phyloP scores from a whole-genome alignment of 805 yeast species.

The Suhomyces emberorum region DNA sequence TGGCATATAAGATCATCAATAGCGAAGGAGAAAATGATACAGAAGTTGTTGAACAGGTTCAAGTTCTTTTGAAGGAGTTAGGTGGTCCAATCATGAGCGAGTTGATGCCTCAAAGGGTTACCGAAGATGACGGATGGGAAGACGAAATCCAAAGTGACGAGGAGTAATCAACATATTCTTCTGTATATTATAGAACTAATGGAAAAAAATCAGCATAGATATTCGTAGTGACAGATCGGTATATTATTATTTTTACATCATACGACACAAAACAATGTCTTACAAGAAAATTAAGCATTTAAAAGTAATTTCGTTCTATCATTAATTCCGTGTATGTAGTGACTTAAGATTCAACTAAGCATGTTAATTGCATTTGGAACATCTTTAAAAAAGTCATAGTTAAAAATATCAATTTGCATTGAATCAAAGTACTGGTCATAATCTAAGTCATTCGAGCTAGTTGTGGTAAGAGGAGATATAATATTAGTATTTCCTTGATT shows the following conservation, averaged over 20 bases:
- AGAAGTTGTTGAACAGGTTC: conserved; percentile 57
- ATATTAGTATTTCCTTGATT: no score
- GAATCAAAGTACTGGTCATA: conserved; percentile 24
- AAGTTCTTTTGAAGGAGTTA: conserved; percentile 46
- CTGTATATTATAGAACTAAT: no score
- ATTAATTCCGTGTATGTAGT: neutral
- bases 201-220: no score
- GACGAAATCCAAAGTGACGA: conserved; percentile 36
- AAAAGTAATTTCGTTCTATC: no score
- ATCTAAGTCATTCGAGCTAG: conserved; percentile 4
- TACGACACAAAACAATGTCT: no score
- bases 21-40: conserved; percentile 48
- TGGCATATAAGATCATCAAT: conserved; percentile 42
- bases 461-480: conserved; percentile 3
- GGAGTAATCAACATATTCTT: conserved; percentile 1
- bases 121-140: conserved; percentile 51
- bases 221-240: no score
- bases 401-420: conserved; percentile 26
- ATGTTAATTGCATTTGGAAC: conserved; percentile 19
- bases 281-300: no score
- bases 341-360: conserved; percentile 8
- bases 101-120: conserved; percentile 32
- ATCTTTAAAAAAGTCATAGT: conserved; percentile 25
- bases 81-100: conserved; percentile 59
- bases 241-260: no score